A percentile compares a stretch with the other conserved stretches of the same genome.
Conservation (phyloP, 306 rosid species). For the Dicorynia guianensis region DNA sequence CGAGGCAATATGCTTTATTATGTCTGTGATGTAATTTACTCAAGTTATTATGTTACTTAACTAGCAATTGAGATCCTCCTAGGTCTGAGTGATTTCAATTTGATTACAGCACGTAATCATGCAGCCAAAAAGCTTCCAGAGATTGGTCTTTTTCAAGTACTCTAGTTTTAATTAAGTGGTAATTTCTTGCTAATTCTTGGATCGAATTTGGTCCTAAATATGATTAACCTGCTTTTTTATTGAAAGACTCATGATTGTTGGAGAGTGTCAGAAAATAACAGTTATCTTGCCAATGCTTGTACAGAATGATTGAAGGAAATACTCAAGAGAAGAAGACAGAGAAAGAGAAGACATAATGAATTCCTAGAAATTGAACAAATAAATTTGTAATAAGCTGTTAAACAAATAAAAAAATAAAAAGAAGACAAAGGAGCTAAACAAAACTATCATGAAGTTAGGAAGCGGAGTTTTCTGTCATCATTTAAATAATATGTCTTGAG, state of each 20-base stretch:
- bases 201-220: background rate
- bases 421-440: too few species aligned
- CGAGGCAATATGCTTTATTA: background rate
- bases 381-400: too few species aligned
- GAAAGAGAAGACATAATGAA: background rate
- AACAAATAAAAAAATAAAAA: too few species aligned
- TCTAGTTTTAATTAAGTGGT: background rate
- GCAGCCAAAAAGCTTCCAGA: slow-evolving; percentile 13
- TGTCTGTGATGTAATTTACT: background rate
- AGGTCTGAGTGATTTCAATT: slow-evolving; percentile 17
- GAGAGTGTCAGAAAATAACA: background rate
- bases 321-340: background rate
- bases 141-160: background rate
- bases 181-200: background rate
- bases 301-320: slow-evolving; percentile 10
- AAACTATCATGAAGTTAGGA: too few species aligned
- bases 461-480: background rate
- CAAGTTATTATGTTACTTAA: too few species aligned
- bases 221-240: background rate
- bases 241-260: too few species aligned
- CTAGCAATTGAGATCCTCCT: slow-evolving; percentile 1
- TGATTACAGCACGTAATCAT: background rate
- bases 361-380: too few species aligned
- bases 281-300: background rate
- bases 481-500: background rate